Base-by-base conservation (phyloP, 495 filamentous ascomycete species). In the Cercophora scortea region DNA sequence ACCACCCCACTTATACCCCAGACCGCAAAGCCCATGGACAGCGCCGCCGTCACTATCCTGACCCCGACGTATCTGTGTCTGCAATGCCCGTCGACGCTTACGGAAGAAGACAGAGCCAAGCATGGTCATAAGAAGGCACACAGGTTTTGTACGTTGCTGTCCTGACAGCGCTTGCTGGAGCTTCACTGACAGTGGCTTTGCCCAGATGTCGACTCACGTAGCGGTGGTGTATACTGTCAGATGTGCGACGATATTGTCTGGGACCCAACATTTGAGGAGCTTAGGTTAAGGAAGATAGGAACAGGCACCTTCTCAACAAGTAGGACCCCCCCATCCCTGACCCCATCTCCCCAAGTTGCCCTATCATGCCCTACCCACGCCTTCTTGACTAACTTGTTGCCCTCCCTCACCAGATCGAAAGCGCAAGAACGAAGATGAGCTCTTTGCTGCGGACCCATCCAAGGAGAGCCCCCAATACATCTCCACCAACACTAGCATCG, bases 171-270 rank as follows among this genome's bases (percentile, higher is more conserved):
- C 35, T 25, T 52, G 3, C 41, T 15, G 43, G 38, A 15, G 3
- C 32, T 41, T 34, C 8, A 49, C 45, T 67, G 40, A 64, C 57
- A 40, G 43, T 39, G 45, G 50, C 34, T 62, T 4, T 44, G 10
- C 38, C 42, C 47, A 94, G 89, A 89, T 62, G 85, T 94, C 53
- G 90, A 96, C 58, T 92, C 89, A 3, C 75, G 85, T 50, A 82
- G 73, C 55, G 89, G 88, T 6, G 76, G 79, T 45, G 61, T 96
- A 3, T 95, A 84, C 61, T 96, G 90, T 69, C 87, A 92, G 58
- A 75, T 81, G 53, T 96, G 90, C 60, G 77, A 80, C 39, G 90
- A 95, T 63, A 85, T 93, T 55, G 82, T 96, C 42, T 95, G 89
- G 72, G 90, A 96, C 59, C 86, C 88, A 43, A 84, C 82, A 8